A percentile compares a stretch with the other conserved stretches of the same genome.
Conservation (phyloP, 2,329 filamentous ascomycete species). For the Fusarium sororula region DNA sequence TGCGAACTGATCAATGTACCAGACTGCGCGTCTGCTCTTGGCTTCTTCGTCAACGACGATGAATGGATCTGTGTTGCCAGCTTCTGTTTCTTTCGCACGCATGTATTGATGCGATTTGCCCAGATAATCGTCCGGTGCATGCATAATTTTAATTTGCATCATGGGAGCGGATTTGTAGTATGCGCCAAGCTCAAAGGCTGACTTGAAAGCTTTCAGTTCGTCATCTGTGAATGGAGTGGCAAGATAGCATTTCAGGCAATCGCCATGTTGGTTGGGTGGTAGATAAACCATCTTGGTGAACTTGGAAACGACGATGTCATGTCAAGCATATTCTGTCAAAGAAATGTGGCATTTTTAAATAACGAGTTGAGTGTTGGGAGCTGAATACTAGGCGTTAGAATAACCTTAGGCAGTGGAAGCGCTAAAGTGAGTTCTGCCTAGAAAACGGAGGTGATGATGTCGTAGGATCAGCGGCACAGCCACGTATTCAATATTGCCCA, state of each 20-base stretch:
- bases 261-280: rapidly evolving
- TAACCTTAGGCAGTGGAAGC: neutral
- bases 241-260: slow-evolving; percentile 1
- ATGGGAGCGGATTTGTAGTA: neutral
- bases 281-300: neutral
- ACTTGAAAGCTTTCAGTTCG: neutral
- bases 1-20: slow-evolving; percentile 2
- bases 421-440: neutral
- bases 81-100: neutral
- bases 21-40: neutral
- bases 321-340: neutral
- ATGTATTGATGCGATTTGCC: slow-evolving; percentile 2
- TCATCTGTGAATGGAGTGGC: neutral
- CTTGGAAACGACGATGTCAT: neutral
- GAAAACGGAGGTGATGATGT: neutral
- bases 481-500: neutral
- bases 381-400: neutral
- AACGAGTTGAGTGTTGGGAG: too few relatives aligned
- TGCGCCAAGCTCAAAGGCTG: neutral
- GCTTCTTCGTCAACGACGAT: neutral
- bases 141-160: neutral
- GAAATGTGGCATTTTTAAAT: neutral
- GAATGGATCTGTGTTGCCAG: neutral
- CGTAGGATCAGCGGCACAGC: neutral
- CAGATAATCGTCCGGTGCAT: neutral